Conservation (phyloP, 2,329 filamentous ascomycete species). For the Paraphaeosphaeria minitans region DNA sequence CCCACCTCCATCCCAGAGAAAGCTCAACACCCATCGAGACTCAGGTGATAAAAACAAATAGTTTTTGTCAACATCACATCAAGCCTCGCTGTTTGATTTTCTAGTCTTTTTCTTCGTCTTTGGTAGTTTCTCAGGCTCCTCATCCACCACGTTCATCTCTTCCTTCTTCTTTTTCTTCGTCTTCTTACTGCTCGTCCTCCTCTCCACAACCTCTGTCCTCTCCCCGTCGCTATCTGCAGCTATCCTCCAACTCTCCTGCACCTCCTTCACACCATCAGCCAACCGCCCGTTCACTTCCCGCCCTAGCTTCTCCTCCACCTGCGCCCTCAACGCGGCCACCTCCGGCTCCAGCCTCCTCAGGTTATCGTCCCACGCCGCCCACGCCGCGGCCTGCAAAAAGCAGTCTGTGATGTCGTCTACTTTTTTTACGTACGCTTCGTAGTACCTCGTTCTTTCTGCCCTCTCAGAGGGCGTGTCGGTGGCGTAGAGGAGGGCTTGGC, state of each 20-base stretch:
- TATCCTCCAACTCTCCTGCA: not conserved
- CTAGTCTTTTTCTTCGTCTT: not conserved
- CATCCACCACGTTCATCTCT: not conserved
- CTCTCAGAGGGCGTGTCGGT: conserved; percentile 5
- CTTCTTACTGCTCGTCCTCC: not conserved
- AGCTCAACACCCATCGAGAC: too few relatives aligned
- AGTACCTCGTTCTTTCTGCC: conserved; percentile 1
- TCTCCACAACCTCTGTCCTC: not conserved
- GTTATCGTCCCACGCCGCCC: conserved; percentile 76
- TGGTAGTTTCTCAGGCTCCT: too few relatives aligned
- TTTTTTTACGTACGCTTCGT: conserved; percentile 53
- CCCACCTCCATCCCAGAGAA: too few relatives aligned
- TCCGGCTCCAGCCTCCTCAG: conserved; percentile 1
- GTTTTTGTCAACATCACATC: too few relatives aligned
- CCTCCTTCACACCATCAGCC: not conserved
- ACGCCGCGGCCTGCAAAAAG: conserved; percentile 76
- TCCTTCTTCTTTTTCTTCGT: not conserved
- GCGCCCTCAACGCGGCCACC: not conserved
- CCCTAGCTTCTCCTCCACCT: conserved; percentile 3
- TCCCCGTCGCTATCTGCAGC: not conserved
- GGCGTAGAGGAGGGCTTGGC: conserved; percentile 12
- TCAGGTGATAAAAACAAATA: too few relatives aligned
- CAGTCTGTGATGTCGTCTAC: conserved; percentile 83
- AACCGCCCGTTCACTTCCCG: not conserved
- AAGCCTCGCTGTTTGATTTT: not conserved